Evolutionary conservation across 192 early-diverging fungal species (phyloP).

Genomic region (Bifiguratus adelaidae): DNA sequence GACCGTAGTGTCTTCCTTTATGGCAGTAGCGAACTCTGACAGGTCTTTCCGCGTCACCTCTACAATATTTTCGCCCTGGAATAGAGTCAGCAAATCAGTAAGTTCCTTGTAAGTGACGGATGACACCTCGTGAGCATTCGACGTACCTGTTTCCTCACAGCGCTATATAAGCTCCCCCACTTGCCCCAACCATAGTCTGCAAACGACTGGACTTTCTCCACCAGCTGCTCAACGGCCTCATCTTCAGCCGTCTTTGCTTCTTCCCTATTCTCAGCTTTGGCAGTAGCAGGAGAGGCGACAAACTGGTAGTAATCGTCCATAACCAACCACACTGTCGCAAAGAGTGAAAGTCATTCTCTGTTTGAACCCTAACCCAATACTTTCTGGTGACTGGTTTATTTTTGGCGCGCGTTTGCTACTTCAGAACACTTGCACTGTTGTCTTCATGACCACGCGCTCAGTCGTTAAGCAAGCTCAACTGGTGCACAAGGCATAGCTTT

Average conservation of each 20-base stretch:
- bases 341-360: too few relatives aligned
- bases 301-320: conserved; percentile 26
- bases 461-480: too few relatives aligned
- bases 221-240: conserved; percentile 12
- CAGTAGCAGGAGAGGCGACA: conserved; percentile 12
- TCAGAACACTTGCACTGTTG: too few relatives aligned
- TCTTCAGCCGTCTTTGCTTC: background rate
- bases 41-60: conserved; percentile 38
- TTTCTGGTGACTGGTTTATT: too few relatives aligned
- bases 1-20: conserved; percentile 26
- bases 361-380: too few relatives aligned
- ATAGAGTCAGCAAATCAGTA: background rate
- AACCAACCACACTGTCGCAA: too few relatives aligned
- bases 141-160: conserved; percentile 21
- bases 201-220: conserved; percentile 20
- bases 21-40: conserved; percentile 30
- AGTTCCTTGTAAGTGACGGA: background rate
- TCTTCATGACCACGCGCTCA: too few relatives aligned
- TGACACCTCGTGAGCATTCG: background rate
- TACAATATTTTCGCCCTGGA: conserved; percentile 25
- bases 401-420: too few relatives aligned
- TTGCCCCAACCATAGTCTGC: conserved; percentile 11
- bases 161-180: conserved; percentile 9
- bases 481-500: too few relatives aligned
- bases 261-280: conserved; percentile 1